phyloP scores from a whole-genome alignment of 108 stramenopile genomes.

The Seminavis robusta region DNA sequence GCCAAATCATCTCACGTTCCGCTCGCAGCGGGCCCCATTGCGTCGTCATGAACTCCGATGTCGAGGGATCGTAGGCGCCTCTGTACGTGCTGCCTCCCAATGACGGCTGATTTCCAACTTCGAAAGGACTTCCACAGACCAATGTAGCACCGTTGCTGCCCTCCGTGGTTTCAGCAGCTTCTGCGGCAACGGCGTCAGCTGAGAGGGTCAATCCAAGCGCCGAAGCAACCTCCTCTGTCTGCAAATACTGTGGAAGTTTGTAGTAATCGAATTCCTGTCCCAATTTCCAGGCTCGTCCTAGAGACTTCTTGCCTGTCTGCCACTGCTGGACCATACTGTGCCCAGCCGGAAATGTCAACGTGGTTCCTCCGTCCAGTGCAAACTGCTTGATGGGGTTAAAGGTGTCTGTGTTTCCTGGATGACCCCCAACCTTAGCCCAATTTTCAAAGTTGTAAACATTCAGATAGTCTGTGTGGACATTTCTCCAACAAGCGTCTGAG shows the following conservation, averaged over 20 bases:
- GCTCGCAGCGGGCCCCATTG: slow-evolving; percentile 25
- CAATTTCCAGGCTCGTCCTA: not conserved
- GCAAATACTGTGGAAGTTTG: slow-evolving; percentile 19
- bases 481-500: slow-evolving; percentile 15
- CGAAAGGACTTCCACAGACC: slow-evolving; percentile 50
- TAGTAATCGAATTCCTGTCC: not conserved
- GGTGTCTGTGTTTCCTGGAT: slow-evolving; percentile 33
- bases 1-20: slow-evolving; percentile 21
- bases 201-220: slow-evolving; percentile 9
- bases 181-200: not conserved
- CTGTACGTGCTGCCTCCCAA: slow-evolving; percentile 18
- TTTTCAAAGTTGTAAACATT: slow-evolving; percentile 49
- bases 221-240: slow-evolving; percentile 15
- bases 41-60: slow-evolving; percentile 9
- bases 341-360: slow-evolving; percentile 6
- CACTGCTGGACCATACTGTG: slow-evolving; percentile 38
- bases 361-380: slow-evolving; percentile 19
- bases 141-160: slow-evolving; percentile 9
- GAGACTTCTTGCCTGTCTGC: slow-evolving; percentile 13
- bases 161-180: slow-evolving; percentile 16
- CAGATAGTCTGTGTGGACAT: slow-evolving; percentile 47
- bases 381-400: slow-evolving; percentile 28
- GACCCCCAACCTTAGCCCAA: slow-evolving; percentile 33
- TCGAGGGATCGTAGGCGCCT: slow-evolving; percentile 8
- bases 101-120: slow-evolving; percentile 54